phyloP scores from a whole-genome alignment of 805 yeast genomes.

The Pichia exigua region DNA sequence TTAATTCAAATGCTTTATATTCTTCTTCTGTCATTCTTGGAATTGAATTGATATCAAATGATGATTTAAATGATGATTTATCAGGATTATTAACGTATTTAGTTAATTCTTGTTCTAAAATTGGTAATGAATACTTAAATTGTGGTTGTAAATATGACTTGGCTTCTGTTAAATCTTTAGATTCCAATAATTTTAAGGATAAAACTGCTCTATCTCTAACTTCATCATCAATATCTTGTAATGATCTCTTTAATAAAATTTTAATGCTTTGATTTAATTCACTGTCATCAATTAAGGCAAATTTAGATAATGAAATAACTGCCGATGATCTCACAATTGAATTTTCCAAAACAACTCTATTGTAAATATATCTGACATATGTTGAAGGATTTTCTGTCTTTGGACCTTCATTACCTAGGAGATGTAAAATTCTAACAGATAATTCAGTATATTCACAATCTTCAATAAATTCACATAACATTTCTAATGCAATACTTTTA shows the following conservation, averaged over 20 bases:
- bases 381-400: slow-evolving; percentile 74
- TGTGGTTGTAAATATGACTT: slow-evolving; percentile 57
- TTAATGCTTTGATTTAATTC: slow-evolving; percentile 60
- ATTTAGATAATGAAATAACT: slow-evolving; percentile 83
- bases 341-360: slow-evolving; percentile 92
- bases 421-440: slow-evolving; percentile 84
- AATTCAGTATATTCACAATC: slow-evolving; percentile 96
- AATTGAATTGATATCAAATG: slow-evolving; percentile 66
- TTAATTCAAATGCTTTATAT: slow-evolving; percentile 54
- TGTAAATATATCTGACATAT: slow-evolving; percentile 92
- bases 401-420: slow-evolving; percentile 94
- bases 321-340: slow-evolving; percentile 95
- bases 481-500: slow-evolving; percentile 73
- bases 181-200: slow-evolving; percentile 58
- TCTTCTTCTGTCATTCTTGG: slow-evolving; percentile 65
- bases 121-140: slow-evolving; percentile 61
- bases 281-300: slow-evolving; percentile 71
- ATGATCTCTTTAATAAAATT: slow-evolving; percentile 72
- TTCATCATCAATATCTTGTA: slow-evolving; percentile 88
- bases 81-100: slow-evolving; percentile 52
- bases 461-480: slow-evolving; percentile 92
- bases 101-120: slow-evolving; percentile 71
- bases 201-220: slow-evolving; percentile 96
- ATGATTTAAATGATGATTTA: slow-evolving; percentile 37
- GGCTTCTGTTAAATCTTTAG: slow-evolving; percentile 31